These are phyloP conservation scores for Nakazawaea wyomingensis DNA, from an alignment of 805 yeast species.

Conservation along the genomic window DNA sequence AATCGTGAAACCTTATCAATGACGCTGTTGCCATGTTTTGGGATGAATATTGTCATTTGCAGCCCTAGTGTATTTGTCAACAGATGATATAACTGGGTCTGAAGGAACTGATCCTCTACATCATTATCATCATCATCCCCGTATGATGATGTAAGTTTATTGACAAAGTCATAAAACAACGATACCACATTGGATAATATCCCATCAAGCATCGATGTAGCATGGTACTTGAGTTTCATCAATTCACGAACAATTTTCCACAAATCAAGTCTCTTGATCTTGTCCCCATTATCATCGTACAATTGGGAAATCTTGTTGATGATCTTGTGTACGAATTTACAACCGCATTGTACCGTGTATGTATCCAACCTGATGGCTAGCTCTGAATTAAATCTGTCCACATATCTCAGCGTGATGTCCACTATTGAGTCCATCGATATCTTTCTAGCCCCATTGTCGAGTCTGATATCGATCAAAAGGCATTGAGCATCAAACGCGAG, in stretches of 20 bases:
- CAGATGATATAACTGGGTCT: background rate
- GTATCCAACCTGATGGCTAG: constrained; percentile 1
- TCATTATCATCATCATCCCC: background rate
- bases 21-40: background rate
- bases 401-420: background rate
- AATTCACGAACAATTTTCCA: background rate
- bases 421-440: background rate
- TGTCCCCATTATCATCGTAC: background rate
- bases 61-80: constrained; percentile 4
- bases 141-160: background rate
- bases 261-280: background rate
- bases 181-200: background rate
- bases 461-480: background rate
- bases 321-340: background rate
- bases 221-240: constrained; percentile 7
- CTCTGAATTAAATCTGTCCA: constrained; percentile 2
- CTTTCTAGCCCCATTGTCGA: background rate
- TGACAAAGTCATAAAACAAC: background rate
- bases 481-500: background rate
- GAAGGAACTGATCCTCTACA: too few species aligned
- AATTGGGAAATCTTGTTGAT: background rate
- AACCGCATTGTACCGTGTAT: background rate
- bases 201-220: background rate
- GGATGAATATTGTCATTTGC: constrained; percentile 7
- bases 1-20: background rate